Conservation (phyloP, 2,329 filamentous ascomycete species). For the Fusarium protoensiforme region DNA sequence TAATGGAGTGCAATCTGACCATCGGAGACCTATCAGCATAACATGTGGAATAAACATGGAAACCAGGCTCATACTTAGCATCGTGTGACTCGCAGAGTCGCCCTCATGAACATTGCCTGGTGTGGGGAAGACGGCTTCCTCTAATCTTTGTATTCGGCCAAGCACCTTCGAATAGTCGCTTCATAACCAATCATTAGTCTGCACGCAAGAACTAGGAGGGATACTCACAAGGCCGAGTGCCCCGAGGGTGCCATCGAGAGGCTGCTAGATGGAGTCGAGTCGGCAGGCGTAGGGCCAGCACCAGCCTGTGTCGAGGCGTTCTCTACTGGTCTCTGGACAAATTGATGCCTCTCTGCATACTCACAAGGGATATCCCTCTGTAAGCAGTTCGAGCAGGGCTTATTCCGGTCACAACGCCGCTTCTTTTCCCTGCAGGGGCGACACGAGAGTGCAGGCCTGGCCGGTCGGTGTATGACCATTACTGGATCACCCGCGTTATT, state of each 20-base stretch:
- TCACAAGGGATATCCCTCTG: background rate
- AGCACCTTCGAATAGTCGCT: background rate
- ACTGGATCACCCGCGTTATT: background rate
- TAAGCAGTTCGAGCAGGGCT: background rate
- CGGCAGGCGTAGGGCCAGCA: background rate
- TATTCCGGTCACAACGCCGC: background rate
- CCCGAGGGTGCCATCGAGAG: background rate
- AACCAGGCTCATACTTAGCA: background rate
- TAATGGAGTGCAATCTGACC: background rate
- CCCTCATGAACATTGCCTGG: background rate
- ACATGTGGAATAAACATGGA: background rate
- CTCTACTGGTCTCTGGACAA: background rate
- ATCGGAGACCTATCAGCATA: background rate
- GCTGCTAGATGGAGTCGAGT: background rate
- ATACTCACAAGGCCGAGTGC: background rate
- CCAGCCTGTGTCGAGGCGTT: background rate
- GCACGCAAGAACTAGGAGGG: background rate
- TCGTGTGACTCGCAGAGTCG: background rate
- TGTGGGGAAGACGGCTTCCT: background rate
- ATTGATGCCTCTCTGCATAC: background rate
- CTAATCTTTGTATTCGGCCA: background rate
- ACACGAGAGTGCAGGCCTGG: background rate
- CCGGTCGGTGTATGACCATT: background rate
- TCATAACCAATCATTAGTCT: background rate
- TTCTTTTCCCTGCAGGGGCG: constrained; percentile 1